phyloP scores from a whole-genome alignment of 495 filamentous ascomycete genomes.

The Bathelium albidoporum region DNA sequence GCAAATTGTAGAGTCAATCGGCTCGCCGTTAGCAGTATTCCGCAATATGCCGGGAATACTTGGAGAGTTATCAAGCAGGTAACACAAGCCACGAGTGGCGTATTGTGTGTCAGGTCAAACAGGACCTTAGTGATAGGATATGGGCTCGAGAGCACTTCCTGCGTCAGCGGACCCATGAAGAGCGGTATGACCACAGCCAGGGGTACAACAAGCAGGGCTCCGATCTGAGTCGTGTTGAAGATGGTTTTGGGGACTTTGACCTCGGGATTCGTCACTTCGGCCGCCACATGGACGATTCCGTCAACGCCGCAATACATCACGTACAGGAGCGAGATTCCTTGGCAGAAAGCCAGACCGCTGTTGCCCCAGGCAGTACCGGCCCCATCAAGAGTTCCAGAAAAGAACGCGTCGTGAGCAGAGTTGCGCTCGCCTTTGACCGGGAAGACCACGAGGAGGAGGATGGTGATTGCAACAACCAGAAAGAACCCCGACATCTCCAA shows the following conservation, averaged over 20 bases:
- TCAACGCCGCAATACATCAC: neutral
- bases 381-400: neutral
- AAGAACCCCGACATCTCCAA: neutral
- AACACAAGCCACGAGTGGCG: neutral
- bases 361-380: neutral
- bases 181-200: neutral
- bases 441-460: neutral
- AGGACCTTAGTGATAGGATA: neutral
- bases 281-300: neutral
- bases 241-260: neutral
- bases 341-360: neutral
- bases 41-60: neutral
- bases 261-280: neutral
- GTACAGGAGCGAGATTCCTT: neutral
- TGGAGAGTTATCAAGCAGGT: neutral
- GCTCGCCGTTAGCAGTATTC: neutral
- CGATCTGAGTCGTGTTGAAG: neutral
- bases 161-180: neutral
- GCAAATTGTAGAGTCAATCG: neutral
- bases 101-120: neutral
- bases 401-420: neutral
- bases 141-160: neutral
- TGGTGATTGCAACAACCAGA: neutral
- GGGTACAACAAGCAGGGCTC: neutral
- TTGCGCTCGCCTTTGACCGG: neutral